Evolutionary conservation across 768 basidiomycete species (phyloP), one percentile per base, ranked within the genome.

Genomic region (Mrakia gelida): DNA sequence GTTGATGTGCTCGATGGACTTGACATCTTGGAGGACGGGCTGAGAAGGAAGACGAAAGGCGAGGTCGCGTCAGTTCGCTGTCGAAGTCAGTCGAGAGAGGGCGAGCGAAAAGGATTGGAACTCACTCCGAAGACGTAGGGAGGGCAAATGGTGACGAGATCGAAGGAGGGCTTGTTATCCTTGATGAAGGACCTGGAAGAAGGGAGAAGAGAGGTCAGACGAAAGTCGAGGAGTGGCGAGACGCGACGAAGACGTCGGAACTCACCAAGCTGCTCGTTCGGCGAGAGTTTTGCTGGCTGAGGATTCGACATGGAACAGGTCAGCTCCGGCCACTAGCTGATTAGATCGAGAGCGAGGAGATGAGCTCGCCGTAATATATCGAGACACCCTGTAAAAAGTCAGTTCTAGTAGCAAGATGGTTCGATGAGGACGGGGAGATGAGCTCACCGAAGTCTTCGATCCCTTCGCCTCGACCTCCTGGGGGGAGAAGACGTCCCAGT

Each of bases 261-360:
- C 45, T 7, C 84, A 83, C 89, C 89, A 90, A 11, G 89, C 89
- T 32, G 87, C 86, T 84, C 85, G 86, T 83, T 93, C 92, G 0
- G 91, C 90, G 2, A 91, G 85, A 2, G 86, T 87, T 85, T 92
- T 92, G 28, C 88, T 88, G 3, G 90, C 89, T 30, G 86, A 81
- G 82, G 92, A 92, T 80, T 80, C 81, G 56, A 38, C 49, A 38
- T 15, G 65, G 9, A 13, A 38, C 3, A 8, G 38, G 38, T 38
- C 38, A 38, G 38, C 8, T 3, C 38, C 38, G 38, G 8, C 38
- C 38, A 8, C 38, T 8, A 38, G 38, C 4, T 38, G 8, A 8
- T 38, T 38, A 3, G 38, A 38, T 38, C 4, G 8, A 56, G 18
- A 21, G 21, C 54, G 1, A 21, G 13, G 21, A 23, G 21, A n/a